Evolutionary conservation across 306 rosid species (phyloP), one percentile per base, ranked within the genome.

Genomic region (Cucurbita argyrosperma): DNA sequence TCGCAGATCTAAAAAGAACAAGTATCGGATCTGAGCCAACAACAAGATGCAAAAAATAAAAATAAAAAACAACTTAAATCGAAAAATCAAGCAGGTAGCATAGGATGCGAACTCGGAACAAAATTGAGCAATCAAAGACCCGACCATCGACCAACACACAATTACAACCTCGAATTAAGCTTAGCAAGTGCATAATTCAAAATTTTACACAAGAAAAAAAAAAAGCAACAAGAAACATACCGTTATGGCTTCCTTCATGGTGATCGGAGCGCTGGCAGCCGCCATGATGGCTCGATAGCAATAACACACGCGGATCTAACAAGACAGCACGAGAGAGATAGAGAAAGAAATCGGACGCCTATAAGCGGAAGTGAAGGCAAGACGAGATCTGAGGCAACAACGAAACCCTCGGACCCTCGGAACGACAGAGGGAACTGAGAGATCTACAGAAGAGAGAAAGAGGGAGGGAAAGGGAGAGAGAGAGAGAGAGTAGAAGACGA

Each of bases 241-340:
- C 71, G 98, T 93, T 71, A 93, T 77, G 40, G 96, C 90, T 82
- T 93, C 98, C 77, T 80, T 84, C 98, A 93, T 93, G 92, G 96
- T 81, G 91, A 93, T 88, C 82, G 98, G 98, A 79, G 98, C 98
- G 80, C 79, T 93, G 51, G 98, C 96, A 11, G 98, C 91, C 82
- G 98, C 98, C 98, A 92, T 92, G 88, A 77, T 80, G 80, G 84
- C 71, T 74, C 47, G 63, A 52, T 76, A 72, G 47, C 49, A 46
- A n/a, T 39, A 83, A 39, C 61, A 61, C 42, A 66, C 49, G 60
- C 50, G 80, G 92, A 90, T 87, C 95, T 75, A 79, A 19, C 23
- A 72, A 78, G 71, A 70, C 46, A 26, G 80, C 74, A 42, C 6
- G 4, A 21, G n/a, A 57, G 23, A 40, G 30, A 35, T 13, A 39